These are phyloP conservation scores for Myxozyma kluyveri DNA, from an alignment of 805 yeast genomes.

Conservation along the genomic window DNA sequence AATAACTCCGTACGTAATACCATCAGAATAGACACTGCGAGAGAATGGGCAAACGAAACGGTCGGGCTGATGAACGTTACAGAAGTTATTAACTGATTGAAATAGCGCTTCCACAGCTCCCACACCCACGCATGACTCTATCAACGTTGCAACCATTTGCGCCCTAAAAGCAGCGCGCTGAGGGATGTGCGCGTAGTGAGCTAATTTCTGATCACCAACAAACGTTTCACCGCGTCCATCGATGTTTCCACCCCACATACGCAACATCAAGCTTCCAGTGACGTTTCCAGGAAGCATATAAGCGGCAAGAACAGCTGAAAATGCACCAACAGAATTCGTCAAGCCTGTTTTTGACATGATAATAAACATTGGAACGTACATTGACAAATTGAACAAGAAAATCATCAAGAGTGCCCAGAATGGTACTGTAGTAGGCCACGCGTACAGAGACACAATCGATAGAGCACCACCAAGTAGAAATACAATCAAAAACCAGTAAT, in stretches of 20 bases:
- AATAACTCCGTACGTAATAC: slow-evolving; percentile 56
- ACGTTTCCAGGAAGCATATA: slow-evolving; percentile 61
- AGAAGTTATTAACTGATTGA: slow-evolving; percentile 43
- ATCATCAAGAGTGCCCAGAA: slow-evolving; percentile 63
- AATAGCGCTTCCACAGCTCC: slow-evolving; percentile 44
- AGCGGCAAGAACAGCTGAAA: slow-evolving; percentile 62
- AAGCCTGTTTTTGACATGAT: slow-evolving; percentile 63
- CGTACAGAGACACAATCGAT: slow-evolving; percentile 38
- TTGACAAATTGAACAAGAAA: slow-evolving; percentile 50
- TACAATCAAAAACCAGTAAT: slow-evolving; percentile 63
- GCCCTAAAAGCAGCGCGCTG: slow-evolving; percentile 51
- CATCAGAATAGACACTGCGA: slow-evolving; percentile 48
- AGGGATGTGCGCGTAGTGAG: slow-evolving; percentile 53
- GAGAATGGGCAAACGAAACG: slow-evolving; percentile 46
- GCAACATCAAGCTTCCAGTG: slow-evolving; percentile 49
- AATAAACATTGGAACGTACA: slow-evolving; percentile 61
- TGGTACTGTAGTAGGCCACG: slow-evolving; percentile 52
- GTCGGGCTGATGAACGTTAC: slow-evolving; percentile 42
- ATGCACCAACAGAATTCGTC: slow-evolving; percentile 57
- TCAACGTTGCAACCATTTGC: slow-evolving; percentile 51
- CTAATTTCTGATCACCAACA: slow-evolving; percentile 45
- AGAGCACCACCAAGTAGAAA: slow-evolving; percentile 42
- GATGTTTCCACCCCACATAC: slow-evolving; percentile 46
- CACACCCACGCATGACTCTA: slow-evolving; percentile 55
- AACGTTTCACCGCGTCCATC: slow-evolving; percentile 46